A percentile compares a stretch with the other conserved stretches of the same genome.
phyloP scores from a whole-genome alignment of 176 grass and related monocot genomes.

The Avena insularis region DNA sequence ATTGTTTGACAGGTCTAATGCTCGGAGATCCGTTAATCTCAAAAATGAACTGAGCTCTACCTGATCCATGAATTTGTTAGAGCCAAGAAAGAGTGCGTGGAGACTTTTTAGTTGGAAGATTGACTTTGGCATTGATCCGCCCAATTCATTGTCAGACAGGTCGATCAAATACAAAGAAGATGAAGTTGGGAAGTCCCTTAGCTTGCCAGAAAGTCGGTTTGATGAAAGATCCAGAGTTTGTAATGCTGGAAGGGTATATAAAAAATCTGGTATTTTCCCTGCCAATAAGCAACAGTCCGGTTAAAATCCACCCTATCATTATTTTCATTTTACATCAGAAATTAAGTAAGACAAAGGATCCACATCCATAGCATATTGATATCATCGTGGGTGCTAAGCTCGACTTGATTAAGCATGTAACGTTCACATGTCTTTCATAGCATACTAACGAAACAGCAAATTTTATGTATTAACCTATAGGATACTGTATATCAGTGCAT shows the following conservation, averaged over 20 bases:
- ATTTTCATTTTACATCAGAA: not conserved
- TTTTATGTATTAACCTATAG: not conserved
- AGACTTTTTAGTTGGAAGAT: slow-evolving; percentile 19
- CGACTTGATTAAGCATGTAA: not conserved
- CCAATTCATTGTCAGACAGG: not conserved
- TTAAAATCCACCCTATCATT: not conserved
- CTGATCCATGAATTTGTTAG: not conserved
- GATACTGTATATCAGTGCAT: not conserved
- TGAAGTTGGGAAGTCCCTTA: not conserved
- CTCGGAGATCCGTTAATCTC: not conserved
- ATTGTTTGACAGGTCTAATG: slow-evolving; percentile 40
- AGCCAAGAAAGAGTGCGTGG: not conserved
- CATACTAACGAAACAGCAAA: too few relatives aligned
- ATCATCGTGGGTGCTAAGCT: not conserved
- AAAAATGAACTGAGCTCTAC: slow-evolving; percentile 1
- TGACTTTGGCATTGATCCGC: not conserved
- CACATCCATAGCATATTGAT: not conserved
- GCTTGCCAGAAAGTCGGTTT: not conserved
- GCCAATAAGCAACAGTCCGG: not conserved
- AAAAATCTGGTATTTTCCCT: not conserved
- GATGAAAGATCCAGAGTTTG: not conserved
- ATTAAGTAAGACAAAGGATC: not conserved
- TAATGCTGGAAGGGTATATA: not conserved
- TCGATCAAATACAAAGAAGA: not conserved
- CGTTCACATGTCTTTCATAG: too few relatives aligned